Conservation (phyloP, 2,329 filamentous ascomycete genomes). For the Colletotrichum aenigma region DNA sequence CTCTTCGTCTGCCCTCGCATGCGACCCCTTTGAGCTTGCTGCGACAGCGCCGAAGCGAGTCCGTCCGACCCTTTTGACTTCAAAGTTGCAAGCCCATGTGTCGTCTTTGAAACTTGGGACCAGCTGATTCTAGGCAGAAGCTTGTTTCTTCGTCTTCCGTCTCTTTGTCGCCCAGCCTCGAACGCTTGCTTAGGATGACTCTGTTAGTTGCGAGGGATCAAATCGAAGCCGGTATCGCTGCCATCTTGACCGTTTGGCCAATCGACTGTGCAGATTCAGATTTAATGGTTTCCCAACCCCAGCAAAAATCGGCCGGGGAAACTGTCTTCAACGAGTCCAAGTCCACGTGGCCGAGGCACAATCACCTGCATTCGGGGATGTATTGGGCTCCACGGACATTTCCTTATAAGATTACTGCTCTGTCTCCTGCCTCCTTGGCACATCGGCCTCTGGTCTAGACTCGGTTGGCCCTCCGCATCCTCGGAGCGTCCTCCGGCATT, state of each 20-base stretch:
- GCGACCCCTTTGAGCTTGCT: not conserved
- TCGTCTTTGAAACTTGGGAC: not conserved
- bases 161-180: not conserved
- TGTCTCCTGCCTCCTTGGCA: not conserved
- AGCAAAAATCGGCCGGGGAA: not conserved
- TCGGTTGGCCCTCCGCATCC: not conserved
- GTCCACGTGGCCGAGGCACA: not conserved
- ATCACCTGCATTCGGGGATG: not conserved
- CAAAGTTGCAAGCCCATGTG: not conserved
- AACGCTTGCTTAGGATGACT: not conserved
- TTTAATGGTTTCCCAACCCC: not conserved
- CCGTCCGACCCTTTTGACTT: not conserved
- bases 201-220: not conserved
- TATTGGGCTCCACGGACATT: not conserved
- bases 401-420: not conserved
- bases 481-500: not conserved
- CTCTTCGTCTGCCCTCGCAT: not conserved
- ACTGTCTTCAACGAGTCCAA: not conserved
- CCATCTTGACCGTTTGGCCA: not conserved
- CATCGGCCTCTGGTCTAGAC: not conserved
- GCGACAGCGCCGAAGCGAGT: not conserved
- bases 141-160: not conserved
- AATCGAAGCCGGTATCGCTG: not conserved
- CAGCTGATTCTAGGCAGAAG: slow-evolving; percentile 3
- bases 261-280: not conserved